Percentiles rank a stretch among this genome's conserved stretches.
phyloP scores from a whole-genome alignment of 2,329 filamentous ascomycete species.

The Ambrosiella cleistominuta region DNA sequence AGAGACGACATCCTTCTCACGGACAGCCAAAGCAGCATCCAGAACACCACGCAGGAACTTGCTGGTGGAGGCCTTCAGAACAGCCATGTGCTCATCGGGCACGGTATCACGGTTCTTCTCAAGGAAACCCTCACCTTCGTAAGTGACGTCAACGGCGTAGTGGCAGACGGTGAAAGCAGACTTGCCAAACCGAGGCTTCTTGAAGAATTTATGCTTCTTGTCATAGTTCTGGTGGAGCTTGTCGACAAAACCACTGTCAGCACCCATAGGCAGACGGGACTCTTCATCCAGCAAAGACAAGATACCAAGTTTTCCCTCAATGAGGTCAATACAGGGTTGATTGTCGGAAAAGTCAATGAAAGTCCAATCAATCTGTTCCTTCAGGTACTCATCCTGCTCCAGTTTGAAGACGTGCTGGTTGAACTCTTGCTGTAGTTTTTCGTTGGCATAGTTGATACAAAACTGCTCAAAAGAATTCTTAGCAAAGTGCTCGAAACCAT shows the following conservation, averaged over 20 bases:
- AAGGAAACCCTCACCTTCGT: slow-evolving; percentile 97
- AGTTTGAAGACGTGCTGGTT: slow-evolving; percentile 99
- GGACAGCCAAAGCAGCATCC: slow-evolving; percentile 66
- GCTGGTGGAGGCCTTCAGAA: slow-evolving; percentile 71
- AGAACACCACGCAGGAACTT: slow-evolving; percentile 70
- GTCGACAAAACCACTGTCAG: slow-evolving; percentile 88
- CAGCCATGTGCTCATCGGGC: slow-evolving; percentile 92
- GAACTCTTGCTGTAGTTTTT: slow-evolving; percentile 97
- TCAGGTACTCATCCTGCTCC: slow-evolving; percentile 93
- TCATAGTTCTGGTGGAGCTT: slow-evolving; percentile 90
- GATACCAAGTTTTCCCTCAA: slow-evolving; percentile 91
- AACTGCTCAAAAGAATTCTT: slow-evolving; percentile 99
- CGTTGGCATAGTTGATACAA: slow-evolving; percentile 99
- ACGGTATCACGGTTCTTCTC: slow-evolving; percentile 99
- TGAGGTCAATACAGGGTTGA: slow-evolving; percentile 95
- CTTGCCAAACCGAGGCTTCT: slow-evolving; percentile 95
- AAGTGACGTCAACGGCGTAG: slow-evolving; percentile 94
- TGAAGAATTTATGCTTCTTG: slow-evolving; percentile 93
- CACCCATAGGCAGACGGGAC: slow-evolving; percentile 89
- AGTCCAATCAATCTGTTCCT: slow-evolving; percentile 95
- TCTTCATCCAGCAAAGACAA: slow-evolving; percentile 88
- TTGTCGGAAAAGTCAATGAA: slow-evolving; percentile 99
- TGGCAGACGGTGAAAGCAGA: slow-evolving; percentile 96
- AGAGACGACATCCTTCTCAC: slow-evolving; percentile 68
- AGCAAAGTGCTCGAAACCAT: slow-evolving; percentile 96